Evolutionary conservation across 371 early-diverging fungal species (phyloP).

Genomic region (Mortierella sp.): DNA sequence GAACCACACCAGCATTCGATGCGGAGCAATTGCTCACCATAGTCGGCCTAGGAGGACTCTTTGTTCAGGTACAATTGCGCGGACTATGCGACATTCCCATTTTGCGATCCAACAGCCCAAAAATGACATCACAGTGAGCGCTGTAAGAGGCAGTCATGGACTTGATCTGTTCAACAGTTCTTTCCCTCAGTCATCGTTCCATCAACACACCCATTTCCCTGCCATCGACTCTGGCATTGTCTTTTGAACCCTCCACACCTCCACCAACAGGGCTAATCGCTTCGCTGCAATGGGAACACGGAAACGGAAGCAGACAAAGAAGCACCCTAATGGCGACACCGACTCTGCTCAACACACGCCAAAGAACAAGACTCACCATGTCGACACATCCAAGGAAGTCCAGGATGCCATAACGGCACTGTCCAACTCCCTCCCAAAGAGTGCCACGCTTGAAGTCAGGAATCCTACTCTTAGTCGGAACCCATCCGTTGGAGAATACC

Average conservation of each 20-base stretch:
- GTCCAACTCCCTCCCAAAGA: constrained; percentile 21
- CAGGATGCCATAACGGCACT: constrained; percentile 23
- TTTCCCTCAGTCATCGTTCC: too few relatives aligned
- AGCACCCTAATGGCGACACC: not conserved
- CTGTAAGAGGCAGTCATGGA: too few relatives aligned
- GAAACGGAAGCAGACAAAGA: constrained; percentile 25
- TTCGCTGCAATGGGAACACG: constrained; percentile 38
- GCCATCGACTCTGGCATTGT: not conserved
- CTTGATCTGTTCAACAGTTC: too few relatives aligned
- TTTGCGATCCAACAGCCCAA: too few relatives aligned
- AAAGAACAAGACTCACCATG: not conserved
- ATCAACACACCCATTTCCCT: too few relatives aligned
- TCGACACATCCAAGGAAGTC: constrained; percentile 10
- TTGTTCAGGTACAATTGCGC: too few relatives aligned
- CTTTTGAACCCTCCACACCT: not conserved
- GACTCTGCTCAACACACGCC: not conserved
- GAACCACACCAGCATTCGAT: too few relatives aligned
- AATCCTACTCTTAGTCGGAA: constrained; percentile 46
- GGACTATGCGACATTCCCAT: too few relatives aligned
- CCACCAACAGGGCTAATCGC: too few relatives aligned
- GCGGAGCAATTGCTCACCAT: too few relatives aligned
- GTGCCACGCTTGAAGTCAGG: constrained; percentile 23
- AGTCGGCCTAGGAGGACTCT: too few relatives aligned
- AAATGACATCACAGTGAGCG: too few relatives aligned
- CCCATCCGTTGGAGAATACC: constrained; percentile 46